phyloP scores from a whole-genome alignment of 768 basidiomycete species.

The Dentipellis sp. region DNA sequence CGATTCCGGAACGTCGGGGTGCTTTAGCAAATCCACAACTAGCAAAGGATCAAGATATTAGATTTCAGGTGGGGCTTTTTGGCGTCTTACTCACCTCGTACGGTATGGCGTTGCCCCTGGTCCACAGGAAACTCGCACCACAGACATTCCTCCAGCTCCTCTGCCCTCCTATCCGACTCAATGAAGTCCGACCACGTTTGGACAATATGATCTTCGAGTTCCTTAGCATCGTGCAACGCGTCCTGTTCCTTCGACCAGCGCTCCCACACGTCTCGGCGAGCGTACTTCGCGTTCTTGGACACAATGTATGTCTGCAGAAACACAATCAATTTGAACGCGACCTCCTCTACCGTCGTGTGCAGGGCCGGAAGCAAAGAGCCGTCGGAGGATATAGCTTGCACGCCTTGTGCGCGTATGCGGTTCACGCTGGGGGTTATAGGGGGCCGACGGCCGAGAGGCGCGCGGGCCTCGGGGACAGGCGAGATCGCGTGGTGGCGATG shows the following conservation, averaged over 20 bases:
- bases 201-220: constrained; percentile 26
- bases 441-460: not conserved
- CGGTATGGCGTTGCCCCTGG: constrained; percentile 11
- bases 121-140: constrained; percentile 37
- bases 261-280: constrained; percentile 30
- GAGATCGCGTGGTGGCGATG: not conserved
- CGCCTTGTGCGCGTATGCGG: constrained; percentile 16
- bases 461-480: not conserved
- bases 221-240: constrained; percentile 17
- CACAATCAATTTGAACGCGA: constrained; percentile 13
- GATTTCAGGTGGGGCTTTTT: not conserved
- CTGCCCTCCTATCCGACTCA: constrained; percentile 26
- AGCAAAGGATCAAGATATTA: not conserved
- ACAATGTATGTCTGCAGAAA: constrained; percentile 16
- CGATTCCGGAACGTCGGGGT: constrained; percentile 3
- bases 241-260: constrained; percentile 28
- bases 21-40: constrained; percentile 10
- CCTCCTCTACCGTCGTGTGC: not conserved
- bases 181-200: constrained; percentile 36
- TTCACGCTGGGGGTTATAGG: constrained; percentile 8
- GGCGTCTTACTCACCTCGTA: constrained; percentile 16
- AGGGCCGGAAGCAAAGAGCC: not conserved
- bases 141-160: constrained; percentile 37
- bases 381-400: constrained; percentile 4
- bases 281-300: not conserved